These are phyloP conservation scores for Begonia peltatifolia DNA, from an alignment of 306 rosid species.

Conservation along the genomic window DNA sequence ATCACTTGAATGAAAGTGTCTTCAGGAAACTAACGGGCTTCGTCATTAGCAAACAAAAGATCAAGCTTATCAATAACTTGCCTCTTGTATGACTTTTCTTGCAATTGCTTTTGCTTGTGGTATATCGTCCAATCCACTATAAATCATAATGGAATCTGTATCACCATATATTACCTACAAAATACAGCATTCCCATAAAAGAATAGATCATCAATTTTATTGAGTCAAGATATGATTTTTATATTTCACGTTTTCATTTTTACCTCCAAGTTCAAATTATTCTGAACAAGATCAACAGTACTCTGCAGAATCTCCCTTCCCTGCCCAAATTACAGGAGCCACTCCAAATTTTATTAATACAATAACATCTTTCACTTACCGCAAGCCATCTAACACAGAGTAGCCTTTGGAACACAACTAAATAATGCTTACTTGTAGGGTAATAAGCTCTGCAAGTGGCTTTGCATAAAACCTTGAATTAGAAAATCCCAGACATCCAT, in stretches of 20 bases:
- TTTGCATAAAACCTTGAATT: slow-evolving; percentile 96
- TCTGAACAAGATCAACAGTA: slow-evolving; percentile 91
- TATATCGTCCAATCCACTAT: slow-evolving; percentile 88
- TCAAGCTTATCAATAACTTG: slow-evolving; percentile 20
- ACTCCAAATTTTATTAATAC: slow-evolving; percentile 1
- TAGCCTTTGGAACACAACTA: neutral
- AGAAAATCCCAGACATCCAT: slow-evolving; percentile 94
- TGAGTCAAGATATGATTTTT: neutral
- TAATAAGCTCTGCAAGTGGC: slow-evolving; percentile 89
- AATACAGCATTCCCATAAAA: slow-evolving; percentile 4
- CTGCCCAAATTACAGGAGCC: slow-evolving; percentile 33
- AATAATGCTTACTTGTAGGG: slow-evolving; percentile 53
- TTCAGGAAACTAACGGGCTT: too few relatives aligned
- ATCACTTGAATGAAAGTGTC: too few relatives aligned
- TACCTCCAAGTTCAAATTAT: slow-evolving; percentile 90
- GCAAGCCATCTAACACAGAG: neutral
- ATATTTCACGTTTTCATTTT: slow-evolving; percentile 11
- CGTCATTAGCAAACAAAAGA: neutral
- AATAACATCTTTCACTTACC: neutral
- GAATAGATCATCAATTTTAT: neutral
- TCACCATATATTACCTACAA: slow-evolving; percentile 88
- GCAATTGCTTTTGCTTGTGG: slow-evolving; percentile 66
- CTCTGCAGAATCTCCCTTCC: slow-evolving; percentile 95
- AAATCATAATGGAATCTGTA: slow-evolving; percentile 94
- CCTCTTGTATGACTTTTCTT: slow-evolving; percentile 85